These are phyloP conservation scores for Pseudogymnoascus verrucosus DNA, from an alignment of 2,329 filamentous ascomycete species.

Conservation along the genomic window DNA sequence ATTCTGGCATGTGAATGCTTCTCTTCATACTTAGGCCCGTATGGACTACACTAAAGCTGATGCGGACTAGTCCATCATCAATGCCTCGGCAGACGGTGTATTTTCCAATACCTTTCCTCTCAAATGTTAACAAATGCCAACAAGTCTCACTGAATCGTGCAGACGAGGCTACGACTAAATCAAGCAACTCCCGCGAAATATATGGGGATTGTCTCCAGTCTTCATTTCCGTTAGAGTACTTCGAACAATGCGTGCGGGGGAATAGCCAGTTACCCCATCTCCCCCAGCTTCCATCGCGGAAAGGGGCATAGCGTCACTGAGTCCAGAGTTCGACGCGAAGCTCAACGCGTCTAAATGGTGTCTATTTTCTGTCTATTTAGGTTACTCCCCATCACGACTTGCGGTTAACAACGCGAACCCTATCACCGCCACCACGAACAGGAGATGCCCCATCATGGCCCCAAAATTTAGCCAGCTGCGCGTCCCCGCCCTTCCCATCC, in stretches of 20 bases:
- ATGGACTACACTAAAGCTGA: neutral
- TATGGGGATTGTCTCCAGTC: neutral
- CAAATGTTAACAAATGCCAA: neutral
- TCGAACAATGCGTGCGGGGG: neutral
- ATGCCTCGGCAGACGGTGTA: neutral
- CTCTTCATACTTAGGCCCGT: neutral
- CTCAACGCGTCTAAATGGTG: neutral
- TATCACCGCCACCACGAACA: neutral
- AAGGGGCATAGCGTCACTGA: neutral
- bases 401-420: neutral
- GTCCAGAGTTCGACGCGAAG: neutral
- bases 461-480: neutral
- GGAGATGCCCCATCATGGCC: neutral
- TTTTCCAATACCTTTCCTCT: neutral
- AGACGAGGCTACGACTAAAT: conserved; percentile 5
- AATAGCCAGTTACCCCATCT: neutral
- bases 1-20: conserved; percentile 5
- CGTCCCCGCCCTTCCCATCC: neutral
- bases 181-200: conserved; percentile 1
- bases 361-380: neutral
- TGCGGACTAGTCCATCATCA: neutral
- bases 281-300: neutral
- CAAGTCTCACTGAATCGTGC: neutral
- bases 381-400: neutral
- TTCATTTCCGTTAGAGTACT: conserved; percentile 2